Conservation (phyloP, 169 alveolate species). For the Plasmodium vivax region DNA sequence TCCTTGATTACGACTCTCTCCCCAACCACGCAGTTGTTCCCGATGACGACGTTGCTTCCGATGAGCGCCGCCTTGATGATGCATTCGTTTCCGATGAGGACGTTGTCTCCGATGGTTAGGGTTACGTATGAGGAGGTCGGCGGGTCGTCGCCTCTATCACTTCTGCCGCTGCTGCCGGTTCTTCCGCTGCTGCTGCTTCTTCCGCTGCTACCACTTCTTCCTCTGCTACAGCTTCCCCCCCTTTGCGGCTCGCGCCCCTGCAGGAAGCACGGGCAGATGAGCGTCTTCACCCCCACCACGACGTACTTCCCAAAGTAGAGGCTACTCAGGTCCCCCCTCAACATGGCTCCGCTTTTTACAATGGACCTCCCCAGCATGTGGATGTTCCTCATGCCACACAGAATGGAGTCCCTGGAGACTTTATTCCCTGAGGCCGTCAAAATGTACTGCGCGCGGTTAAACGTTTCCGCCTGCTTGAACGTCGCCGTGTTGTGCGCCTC, state of each 20-base stretch:
- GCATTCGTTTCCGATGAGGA: constrained; percentile 86
- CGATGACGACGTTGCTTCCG: constrained; percentile 88
- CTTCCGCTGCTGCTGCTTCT: too few relatives aligned
- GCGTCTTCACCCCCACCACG: constrained; percentile 83
- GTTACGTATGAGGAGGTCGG: constrained; percentile 67
- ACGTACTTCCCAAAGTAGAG: constrained; percentile 84
- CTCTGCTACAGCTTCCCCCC: too few relatives aligned
- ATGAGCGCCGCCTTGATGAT: constrained; percentile 85
- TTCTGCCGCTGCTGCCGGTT: too few relatives aligned
- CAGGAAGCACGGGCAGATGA: constrained; percentile 85
- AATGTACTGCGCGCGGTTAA: constrained; percentile 34
- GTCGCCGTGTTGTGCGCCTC: constrained; percentile 52
- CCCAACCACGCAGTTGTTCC: constrained; percentile 88
- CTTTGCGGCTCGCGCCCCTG: not conserved
- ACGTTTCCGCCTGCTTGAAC: constrained; percentile 19
- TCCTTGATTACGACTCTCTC: constrained; percentile 86
- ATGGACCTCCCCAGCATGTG: constrained; percentile 86
- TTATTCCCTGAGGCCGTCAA: constrained; percentile 75
- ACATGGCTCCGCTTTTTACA: constrained; percentile 81
- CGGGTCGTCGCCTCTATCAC: too few relatives aligned
- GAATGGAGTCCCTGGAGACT: constrained; percentile 49
- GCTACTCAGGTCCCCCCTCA: constrained; percentile 87
- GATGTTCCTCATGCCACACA: constrained; percentile 84
- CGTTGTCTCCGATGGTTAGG: constrained; percentile 86
- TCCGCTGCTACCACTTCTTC: too few relatives aligned